Evolutionary conservation across 2,329 filamentous ascomycete genomes (phyloP), one percentile per base, ranked within the genome.

Genomic region (Teratosphaeria viscida): DNA sequence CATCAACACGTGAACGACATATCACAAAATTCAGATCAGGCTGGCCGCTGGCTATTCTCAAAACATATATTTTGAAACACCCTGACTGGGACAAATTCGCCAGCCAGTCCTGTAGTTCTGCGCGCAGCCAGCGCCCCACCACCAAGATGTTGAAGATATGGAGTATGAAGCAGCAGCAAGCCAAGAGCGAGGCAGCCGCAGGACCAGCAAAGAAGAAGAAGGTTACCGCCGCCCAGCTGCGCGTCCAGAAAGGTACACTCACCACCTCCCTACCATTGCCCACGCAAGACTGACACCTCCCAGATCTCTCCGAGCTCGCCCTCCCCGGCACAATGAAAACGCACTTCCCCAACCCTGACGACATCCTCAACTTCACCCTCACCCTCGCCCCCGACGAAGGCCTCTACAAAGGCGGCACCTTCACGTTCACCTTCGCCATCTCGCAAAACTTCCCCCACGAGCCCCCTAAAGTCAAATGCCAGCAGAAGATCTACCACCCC

Each of bases 401-500:
- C 71, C 85, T 88, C 81, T 99, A 99, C 82, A 90, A 92, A 71
- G 85, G 85, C 67, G 92, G 92, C 60, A 80, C 81, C 61, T 99
- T 97, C 77, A 85, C 86, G 61, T 99, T 99, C 75, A 88, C 84
- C 65, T 97, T 99, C 76, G 83, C 84, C 64, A 95, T 99, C 78
- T 91, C 90, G 75, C 89, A 92, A 72, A 94, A 89, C 78, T 99
- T 96, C 77, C 94, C 94, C 0, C 94, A 97, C 77, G 92, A 97
- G 74, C 92, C 94, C 63, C 94, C 94, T 23, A 97, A 97, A 77
- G 94, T 99, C 68, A 94, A 89, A 71, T 97, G 94, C 78, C 88
- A 86, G 67, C 90, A 99, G 77, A 97, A 96, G 81, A 97, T 99
- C 69, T 99, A 99, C 78, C 94, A 99, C 74, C 94, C 94, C 5